Evolutionary conservation across 2,329 filamentous ascomycete species (phyloP).

Genomic region (Alternaria consortialis): DNA sequence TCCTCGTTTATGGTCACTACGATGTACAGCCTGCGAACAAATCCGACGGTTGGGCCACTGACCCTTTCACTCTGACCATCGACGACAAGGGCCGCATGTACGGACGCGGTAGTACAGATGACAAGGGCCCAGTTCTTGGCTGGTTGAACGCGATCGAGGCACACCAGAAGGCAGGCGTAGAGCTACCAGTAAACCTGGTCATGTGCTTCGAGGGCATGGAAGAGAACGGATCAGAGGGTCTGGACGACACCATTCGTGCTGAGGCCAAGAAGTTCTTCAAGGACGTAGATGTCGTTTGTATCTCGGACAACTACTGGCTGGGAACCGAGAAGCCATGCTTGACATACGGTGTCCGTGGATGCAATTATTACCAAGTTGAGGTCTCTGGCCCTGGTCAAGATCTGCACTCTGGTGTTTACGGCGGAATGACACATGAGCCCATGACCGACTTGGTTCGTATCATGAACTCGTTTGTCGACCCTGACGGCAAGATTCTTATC

Average conservation of each 20-base stretch:
- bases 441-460: slow-evolving; percentile 95
- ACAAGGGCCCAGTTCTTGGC: slow-evolving; percentile 96
- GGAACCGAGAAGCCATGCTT: slow-evolving; percentile 98
- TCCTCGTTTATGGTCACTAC: slow-evolving; percentile 98
- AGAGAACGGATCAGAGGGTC: slow-evolving; percentile 95
- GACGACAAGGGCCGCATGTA: slow-evolving; percentile 96
- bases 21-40: slow-evolving; percentile 95
- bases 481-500: slow-evolving; percentile 90
- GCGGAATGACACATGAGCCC: slow-evolving; percentile 94
- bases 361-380: slow-evolving; percentile 96
- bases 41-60: slow-evolving; percentile 94
- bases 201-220: slow-evolving; percentile 99
- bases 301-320: slow-evolving; percentile 99
- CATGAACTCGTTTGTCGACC: slow-evolving; percentile 84
- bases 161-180: slow-evolving; percentile 91
- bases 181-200: slow-evolving; percentile 95
- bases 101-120: slow-evolving; percentile 92
- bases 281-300: slow-evolving; percentile 95
- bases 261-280: slow-evolving; percentile 96
- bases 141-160: slow-evolving; percentile 99
- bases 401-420: slow-evolving; percentile 96
- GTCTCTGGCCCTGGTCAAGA: slow-evolving; percentile 91
- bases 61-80: slow-evolving; percentile 88
- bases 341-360: slow-evolving; percentile 95
- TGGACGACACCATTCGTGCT: slow-evolving; percentile 91